Percentiles rank a stretch among this genome's conserved stretches.
These are phyloP conservation scores for Phytophthora melonis DNA, from an alignment of 352 stramenopile species.

Conservation along the genomic window DNA sequence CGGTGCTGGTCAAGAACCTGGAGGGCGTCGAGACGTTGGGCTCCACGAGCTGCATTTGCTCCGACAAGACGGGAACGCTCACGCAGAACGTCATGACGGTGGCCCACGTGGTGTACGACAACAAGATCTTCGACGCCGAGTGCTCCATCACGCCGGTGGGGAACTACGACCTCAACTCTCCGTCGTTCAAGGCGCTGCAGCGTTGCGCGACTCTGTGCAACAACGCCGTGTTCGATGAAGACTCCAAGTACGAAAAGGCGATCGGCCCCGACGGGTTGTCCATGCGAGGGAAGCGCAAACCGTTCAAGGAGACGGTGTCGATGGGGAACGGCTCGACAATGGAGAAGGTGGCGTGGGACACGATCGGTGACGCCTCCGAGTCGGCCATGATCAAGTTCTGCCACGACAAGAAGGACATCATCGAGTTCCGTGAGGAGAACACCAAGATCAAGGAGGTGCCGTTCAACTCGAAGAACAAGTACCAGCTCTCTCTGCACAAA, in stretches of 20 bases:
- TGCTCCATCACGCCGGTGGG: slow-evolving; percentile 75
- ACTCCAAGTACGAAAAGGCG: slow-evolving; percentile 81
- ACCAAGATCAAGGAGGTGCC: slow-evolving; percentile 85
- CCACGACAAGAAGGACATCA: slow-evolving; percentile 83
- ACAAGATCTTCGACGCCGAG: slow-evolving; percentile 81
- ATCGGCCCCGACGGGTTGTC: slow-evolving; percentile 53
- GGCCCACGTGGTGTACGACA: slow-evolving; percentile 81
- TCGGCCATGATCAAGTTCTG: slow-evolving; percentile 91
- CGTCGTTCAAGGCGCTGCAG: slow-evolving; percentile 72
- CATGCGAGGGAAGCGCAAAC: slow-evolving; percentile 55
- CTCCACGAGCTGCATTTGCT: slow-evolving; percentile 91
- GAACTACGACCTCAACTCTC: slow-evolving; percentile 60
- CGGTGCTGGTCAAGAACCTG: slow-evolving; percentile 95
- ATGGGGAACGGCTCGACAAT: slow-evolving; percentile 51
- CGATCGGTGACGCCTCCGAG: slow-evolving; percentile 82
- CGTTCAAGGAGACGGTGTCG: slow-evolving; percentile 66
- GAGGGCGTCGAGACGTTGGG: slow-evolving; percentile 94
- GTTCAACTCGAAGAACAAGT: slow-evolving; percentile 92
- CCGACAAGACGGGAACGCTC: slow-evolving; percentile 96
- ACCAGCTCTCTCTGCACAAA: slow-evolving; percentile 83
- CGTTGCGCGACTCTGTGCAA: slow-evolving; percentile 92
- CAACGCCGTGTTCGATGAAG: slow-evolving; percentile 71
- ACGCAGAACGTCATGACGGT: slow-evolving; percentile 97
- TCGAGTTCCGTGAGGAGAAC: slow-evolving; percentile 72
- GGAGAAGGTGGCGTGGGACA: slow-evolving; percentile 69